Conservation (phyloP, 352 stramenopile species). For the Phytophthora fragariaefolia region DNA sequence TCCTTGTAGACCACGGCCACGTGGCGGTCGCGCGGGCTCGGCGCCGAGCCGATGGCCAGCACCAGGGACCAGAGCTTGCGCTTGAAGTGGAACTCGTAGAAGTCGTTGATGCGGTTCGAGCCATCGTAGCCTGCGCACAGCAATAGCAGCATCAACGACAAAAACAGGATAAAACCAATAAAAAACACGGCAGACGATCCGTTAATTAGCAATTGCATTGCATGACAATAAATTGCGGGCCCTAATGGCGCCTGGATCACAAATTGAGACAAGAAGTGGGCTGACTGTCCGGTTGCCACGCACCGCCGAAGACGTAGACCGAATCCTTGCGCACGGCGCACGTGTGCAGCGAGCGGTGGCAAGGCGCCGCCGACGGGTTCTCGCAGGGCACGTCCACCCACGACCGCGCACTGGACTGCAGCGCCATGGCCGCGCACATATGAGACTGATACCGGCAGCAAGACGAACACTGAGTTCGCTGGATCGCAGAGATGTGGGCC, state of each 20-base stretch:
- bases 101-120: slow-evolving; percentile 93
- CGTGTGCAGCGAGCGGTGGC: slow-evolving; percentile 94
- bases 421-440: no score
- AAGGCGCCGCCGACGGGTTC: slow-evolving; percentile 86
- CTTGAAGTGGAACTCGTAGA: slow-evolving; percentile 93
- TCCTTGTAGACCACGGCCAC: slow-evolving; percentile 93
- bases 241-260: background rate
- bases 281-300: no score
- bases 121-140: slow-evolving; percentile 90
- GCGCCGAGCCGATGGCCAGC: slow-evolving; percentile 65
- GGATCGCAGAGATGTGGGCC: no score
- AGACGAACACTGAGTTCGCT: slow-evolving; percentile 19
- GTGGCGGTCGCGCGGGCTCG: slow-evolving; percentile 94
- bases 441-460: no score
- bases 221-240: background rate
- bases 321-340: slow-evolving; percentile 91
- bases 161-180: background rate
- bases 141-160: background rate
- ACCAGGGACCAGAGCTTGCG: slow-evolving; percentile 81
- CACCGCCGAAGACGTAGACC: slow-evolving; percentile 94
- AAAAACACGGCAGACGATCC: no score
- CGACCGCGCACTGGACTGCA: slow-evolving; percentile 58
- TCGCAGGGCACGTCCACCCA: slow-evolving; percentile 83
- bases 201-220: background rate
- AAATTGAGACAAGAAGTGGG: no score